Evolutionary conservation across 305 asterid species (phyloP), one percentile per base, ranked within the genome.

Genomic region (Ilex paraguariensis): DNA sequence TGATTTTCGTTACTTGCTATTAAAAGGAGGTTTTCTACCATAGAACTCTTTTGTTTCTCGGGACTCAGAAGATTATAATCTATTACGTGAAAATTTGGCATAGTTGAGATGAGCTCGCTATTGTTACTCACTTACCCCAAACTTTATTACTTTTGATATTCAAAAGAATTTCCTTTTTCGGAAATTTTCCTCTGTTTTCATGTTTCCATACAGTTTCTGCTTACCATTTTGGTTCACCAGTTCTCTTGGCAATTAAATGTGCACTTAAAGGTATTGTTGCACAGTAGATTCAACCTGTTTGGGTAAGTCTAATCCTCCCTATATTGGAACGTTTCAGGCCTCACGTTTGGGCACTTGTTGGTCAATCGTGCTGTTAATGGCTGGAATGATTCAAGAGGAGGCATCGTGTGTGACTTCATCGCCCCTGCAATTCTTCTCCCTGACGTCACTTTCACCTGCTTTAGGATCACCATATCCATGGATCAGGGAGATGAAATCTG

Each of bases 401-500:
- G 78, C 87, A 2, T 75, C 89, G 54, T 80, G 82, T 14, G 66
- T 74, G 9, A 70, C 75, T 44, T 78, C 93, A 48, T 76, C 89
- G 1, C 84, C 90, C 17, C 77, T 79, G 49, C 92, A 78, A 54
- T 61, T 74, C 66, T 64, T 82, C 62, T 75, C 85, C 59, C 58
- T 71, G 70, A 79, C 81, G 87, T 75, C 89, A 21, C 73, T 78
- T 33, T 76, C 83, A 3, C 83, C 87, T 2, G 66, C 67, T 31
- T 61, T 80, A 32, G 82, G 82, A 48, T 82, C 88, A 21, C 88
- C 88, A 2, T 70, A 73, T 50, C 77, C 86, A 3, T 84, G 86
- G 72, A 51, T 73, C 12, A 59, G 52, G 15, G 97, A 87, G 54
- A 76, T 89, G 3, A 92, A 89, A 53, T 87, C 97, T 33, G 98